Percentiles rank a stretch among this genome's conserved stretches.
These are phyloP conservation scores for Sideroxylon spinosum DNA, from an alignment of 179 eudicot species.

Conservation along the genomic window DNA sequence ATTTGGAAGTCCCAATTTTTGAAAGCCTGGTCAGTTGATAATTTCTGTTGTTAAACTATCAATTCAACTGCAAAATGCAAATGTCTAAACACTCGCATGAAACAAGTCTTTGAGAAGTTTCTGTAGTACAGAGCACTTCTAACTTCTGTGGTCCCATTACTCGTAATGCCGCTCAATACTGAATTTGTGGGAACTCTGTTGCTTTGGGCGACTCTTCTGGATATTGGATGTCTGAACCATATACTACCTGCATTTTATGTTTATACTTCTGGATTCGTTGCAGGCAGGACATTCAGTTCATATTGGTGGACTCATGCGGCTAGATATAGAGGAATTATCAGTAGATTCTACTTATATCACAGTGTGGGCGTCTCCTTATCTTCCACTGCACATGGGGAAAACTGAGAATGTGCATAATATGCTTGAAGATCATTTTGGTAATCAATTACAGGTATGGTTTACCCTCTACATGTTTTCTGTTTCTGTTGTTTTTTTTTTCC, in stretches of 20 bases:
- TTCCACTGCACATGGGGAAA: constrained; percentile 94
- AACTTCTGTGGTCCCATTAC: neutral
- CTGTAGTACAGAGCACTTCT: neutral
- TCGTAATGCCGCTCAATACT: neutral
- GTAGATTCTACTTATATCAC: constrained; percentile 76
- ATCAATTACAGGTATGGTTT: constrained; percentile 64
- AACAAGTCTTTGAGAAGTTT: neutral
- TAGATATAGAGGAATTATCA: constrained; percentile 68
- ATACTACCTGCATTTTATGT: neutral
- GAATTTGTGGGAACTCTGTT: neutral
- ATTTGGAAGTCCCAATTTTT: neutral
- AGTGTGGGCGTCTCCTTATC: constrained; percentile 83
- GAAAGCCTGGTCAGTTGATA: neutral
- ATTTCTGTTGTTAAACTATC: neutral
- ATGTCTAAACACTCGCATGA: neutral
- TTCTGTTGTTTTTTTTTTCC: neutral
- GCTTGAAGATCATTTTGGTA: constrained; percentile 76
- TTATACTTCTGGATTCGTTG: constrained; percentile 11
- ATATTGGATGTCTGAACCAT: neutral
- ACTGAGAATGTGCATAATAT: constrained; percentile 59
- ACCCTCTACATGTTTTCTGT: neutral
- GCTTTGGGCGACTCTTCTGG: neutral
- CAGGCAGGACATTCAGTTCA: constrained; percentile 90
- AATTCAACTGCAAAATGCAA: neutral
- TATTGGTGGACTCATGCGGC: constrained; percentile 82